Evolutionary conservation across 352 stramenopile species (phyloP).

Genomic region (Phytophthora pinifolia): DNA sequence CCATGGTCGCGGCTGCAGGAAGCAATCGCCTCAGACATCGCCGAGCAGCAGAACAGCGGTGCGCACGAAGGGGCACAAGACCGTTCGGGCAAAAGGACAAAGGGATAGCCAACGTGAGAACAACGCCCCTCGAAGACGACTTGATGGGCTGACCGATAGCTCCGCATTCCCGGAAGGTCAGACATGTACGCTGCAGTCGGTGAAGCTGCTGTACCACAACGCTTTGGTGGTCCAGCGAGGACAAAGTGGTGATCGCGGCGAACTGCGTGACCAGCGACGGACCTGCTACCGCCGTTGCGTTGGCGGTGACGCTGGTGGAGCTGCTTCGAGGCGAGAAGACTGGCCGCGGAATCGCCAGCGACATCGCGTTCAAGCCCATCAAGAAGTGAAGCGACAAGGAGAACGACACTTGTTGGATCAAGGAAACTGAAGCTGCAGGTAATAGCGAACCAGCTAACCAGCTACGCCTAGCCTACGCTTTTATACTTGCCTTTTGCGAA

Average conservation of each 20-base stretch:
- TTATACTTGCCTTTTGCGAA: constrained; percentile 27
- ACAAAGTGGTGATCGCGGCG: constrained; percentile 52
- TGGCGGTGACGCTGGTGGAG: constrained; percentile 60
- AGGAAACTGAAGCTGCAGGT: constrained; percentile 1
- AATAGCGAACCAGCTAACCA: not conserved
- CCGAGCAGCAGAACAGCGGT: constrained; percentile 7
- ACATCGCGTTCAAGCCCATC: constrained; percentile 36
- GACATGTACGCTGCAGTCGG: too few relatives aligned
- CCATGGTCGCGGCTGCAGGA: constrained; percentile 37
- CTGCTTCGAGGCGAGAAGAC: constrained; percentile 52
- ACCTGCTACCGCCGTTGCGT: constrained; percentile 52
- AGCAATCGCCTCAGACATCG: constrained; percentile 14
- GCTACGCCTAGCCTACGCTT: not conserved
- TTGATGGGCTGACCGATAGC: too few relatives aligned
- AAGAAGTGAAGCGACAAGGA: constrained; percentile 17
- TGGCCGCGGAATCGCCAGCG: constrained; percentile 27
- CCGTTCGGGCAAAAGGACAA: too few relatives aligned
- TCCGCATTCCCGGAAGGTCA: too few relatives aligned
- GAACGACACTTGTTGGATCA: constrained; percentile 1
- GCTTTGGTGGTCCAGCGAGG: too few relatives aligned
- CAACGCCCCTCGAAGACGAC: too few relatives aligned
- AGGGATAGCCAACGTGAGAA: too few relatives aligned
- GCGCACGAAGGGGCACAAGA: constrained; percentile 25
- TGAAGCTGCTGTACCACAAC: too few relatives aligned
- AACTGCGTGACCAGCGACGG: constrained; percentile 74